Evolutionary conservation across 148 eudicot species (phyloP), one percentile per base, ranked within the genome.

Genomic region (Fagopyrum tataricum): DNA sequence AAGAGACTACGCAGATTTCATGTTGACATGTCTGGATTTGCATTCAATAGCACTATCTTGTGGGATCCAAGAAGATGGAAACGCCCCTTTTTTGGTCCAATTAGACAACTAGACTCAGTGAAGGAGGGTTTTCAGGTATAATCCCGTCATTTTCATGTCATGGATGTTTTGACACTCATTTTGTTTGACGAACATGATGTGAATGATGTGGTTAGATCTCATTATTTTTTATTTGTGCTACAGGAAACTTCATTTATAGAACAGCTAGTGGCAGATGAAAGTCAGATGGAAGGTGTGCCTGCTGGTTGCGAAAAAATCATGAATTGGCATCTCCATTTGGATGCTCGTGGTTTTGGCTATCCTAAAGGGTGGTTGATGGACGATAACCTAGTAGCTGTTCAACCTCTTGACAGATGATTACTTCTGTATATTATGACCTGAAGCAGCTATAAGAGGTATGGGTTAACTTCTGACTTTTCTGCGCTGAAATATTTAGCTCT

Each of bases 11-110:
- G 98, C 46, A 88, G 98, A 82, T 95, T 95, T 82, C 97, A 95
- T 81, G 97, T 91, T 72, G 97, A 95, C 71, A 91, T 95, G 97
- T 91, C 98, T 5, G 98, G 98, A 72, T 95, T 95, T 82, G 98
- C 98, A 74, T 95, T 95, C 84, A 95, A 95, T 76, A 95, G 98
- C 81, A 90, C 93, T 78, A 90, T 95, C 72, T 78, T 95, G 77
- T 95, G 98, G 98, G 97, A 91, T 79, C 90, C 96, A 40, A 91
- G 86, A 82, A 85, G 92, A 78, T 95, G 98, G 97, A 81, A 75
- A 40, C 90, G 96, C 41, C 89, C 90, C 74, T 88, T 80, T 79
- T 75, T 77, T 77, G 78, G 71, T 76, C 93, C 86, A 51, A 79
- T 95, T 49, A 82, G 97, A 55, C 98, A 95, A 81, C 81, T 95